phyloP scores from a whole-genome alignment of 495 filamentous ascomycete genomes.

The Penicillium malachiteum region DNA sequence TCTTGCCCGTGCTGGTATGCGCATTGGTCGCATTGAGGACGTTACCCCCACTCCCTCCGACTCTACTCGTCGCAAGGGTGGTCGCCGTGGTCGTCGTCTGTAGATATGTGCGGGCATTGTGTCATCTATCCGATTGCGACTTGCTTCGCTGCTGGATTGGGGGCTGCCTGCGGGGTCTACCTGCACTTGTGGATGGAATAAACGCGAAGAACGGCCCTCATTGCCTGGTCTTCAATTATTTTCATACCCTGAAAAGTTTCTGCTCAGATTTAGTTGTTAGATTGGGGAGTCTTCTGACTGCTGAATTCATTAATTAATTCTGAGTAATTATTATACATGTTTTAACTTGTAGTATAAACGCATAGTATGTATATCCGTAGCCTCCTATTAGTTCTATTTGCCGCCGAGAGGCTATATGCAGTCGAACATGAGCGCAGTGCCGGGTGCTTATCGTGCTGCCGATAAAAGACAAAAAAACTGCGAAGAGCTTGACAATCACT shows the following conservation, averaged over 20 bases:
- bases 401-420: no score
- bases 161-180: constrained; percentile 35
- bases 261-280: constrained; percentile 26
- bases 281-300: constrained; percentile 19
- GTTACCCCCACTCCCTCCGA: constrained; percentile 98
- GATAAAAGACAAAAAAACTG: constrained; percentile 15
- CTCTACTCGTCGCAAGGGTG: constrained; percentile 98
- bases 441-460: constrained; percentile 17
- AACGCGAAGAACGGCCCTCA: constrained; percentile 57
- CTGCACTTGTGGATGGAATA: constrained; percentile 55
- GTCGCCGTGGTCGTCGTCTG: constrained; percentile 99
- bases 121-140: constrained; percentile 28
- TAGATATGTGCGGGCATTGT: constrained; percentile 52
- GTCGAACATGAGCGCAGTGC: not conserved
- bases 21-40: constrained; percentile 99
- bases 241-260: constrained; percentile 42
- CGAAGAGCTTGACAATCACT: not conserved
- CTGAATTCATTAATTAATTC: constrained; percentile 25
- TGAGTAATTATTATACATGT: constrained; percentile 9
- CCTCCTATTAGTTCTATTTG: not conserved
- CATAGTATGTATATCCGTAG: not conserved
- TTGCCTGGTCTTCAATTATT: constrained; percentile 57
- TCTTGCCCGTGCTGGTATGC: constrained; percentile 97
- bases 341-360: not conserved
- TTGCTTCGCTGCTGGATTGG: constrained; percentile 36